These are phyloP conservation scores for Oryza australiensis DNA, from an alignment of 176 grass and related monocot species.

Conservation along the genomic window DNA sequence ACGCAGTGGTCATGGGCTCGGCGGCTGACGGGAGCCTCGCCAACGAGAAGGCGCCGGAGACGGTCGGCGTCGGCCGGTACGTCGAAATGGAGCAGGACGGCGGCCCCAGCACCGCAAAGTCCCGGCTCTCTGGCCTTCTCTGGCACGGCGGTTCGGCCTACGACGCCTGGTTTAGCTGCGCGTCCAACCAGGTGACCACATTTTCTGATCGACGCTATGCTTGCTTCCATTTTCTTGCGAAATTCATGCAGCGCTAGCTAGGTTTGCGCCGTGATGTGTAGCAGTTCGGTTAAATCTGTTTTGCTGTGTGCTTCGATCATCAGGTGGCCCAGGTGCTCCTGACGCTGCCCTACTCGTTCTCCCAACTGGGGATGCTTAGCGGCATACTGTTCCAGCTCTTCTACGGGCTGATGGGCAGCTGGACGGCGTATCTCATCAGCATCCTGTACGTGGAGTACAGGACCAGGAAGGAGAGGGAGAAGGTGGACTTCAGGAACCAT, in stretches of 20 bases:
- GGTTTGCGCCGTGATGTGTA: neutral
- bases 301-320: constrained; percentile 9
- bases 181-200: constrained; percentile 82
- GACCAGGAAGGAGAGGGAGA: constrained; percentile 95
- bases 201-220: neutral
- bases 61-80: constrained; percentile 74
- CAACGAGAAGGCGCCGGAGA: constrained; percentile 80
- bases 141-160: constrained; percentile 99
- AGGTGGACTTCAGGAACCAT: constrained; percentile 94
- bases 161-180: constrained; percentile 99
- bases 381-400: constrained; percentile 95
- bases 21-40: constrained; percentile 48
- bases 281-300: too few species aligned
- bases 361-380: constrained; percentile 93
- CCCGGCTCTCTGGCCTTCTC: constrained; percentile 81
- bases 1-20: constrained; percentile 47
- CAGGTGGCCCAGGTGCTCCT: constrained; percentile 99
- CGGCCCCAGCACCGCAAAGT: constrained; percentile 46
- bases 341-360: constrained; percentile 97
- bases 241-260: neutral
- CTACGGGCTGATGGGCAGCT: constrained; percentile 92
- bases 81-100: constrained; percentile 87
- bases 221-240: neutral
- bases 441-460: constrained; percentile 95
- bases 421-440: constrained; percentile 99